Evolutionary conservation across 2,329 filamentous ascomycete species (phyloP).

Genomic region (Apiospora saccharicola): DNA sequence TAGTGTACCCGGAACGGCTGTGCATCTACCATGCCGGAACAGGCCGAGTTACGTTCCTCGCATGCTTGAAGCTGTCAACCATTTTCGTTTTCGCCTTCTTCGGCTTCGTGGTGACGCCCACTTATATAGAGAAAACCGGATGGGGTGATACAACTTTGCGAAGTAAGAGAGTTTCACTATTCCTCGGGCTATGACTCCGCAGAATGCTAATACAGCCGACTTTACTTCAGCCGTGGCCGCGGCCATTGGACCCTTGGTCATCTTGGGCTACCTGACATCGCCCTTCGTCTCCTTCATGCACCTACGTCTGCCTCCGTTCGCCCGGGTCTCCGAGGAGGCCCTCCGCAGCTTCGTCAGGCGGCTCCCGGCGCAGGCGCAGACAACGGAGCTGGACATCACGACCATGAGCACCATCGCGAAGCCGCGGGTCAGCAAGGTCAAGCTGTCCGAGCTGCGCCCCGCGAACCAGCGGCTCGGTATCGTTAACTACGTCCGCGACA

Average conservation of each 20-base stretch:
- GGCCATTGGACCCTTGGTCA: constrained; percentile 69
- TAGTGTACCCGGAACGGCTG: constrained; percentile 64
- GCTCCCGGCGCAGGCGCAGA: constrained; percentile 48
- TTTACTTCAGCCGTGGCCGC: constrained; percentile 58
- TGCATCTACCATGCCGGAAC: constrained; percentile 81
- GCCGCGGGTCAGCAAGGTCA: constrained; percentile 51
- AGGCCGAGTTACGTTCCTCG: constrained; percentile 70
- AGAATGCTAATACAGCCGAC: background rate
- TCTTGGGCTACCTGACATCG: constrained; percentile 69
- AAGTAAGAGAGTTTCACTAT: constrained; percentile 34
- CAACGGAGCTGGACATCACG: constrained; percentile 56
- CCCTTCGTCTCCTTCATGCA: constrained; percentile 79
- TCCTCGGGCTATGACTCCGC: background rate
- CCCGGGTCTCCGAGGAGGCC: constrained; percentile 65
- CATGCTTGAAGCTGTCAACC: constrained; percentile 74
- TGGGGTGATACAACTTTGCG: constrained; percentile 34
- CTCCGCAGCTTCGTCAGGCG: constrained; percentile 60
- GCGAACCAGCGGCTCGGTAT: constrained; percentile 44
- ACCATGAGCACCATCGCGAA: constrained; percentile 64
- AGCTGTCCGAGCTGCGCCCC: constrained; percentile 44
- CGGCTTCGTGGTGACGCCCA: constrained; percentile 67
- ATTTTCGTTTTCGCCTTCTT: constrained; percentile 75
- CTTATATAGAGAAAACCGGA: constrained; percentile 54
- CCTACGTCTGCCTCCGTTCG: constrained; percentile 71
- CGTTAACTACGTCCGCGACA: constrained; percentile 48